Base-by-base conservation (phyloP, 2,329 filamentous ascomycete species). In the Exophiala viscosa region DNA sequence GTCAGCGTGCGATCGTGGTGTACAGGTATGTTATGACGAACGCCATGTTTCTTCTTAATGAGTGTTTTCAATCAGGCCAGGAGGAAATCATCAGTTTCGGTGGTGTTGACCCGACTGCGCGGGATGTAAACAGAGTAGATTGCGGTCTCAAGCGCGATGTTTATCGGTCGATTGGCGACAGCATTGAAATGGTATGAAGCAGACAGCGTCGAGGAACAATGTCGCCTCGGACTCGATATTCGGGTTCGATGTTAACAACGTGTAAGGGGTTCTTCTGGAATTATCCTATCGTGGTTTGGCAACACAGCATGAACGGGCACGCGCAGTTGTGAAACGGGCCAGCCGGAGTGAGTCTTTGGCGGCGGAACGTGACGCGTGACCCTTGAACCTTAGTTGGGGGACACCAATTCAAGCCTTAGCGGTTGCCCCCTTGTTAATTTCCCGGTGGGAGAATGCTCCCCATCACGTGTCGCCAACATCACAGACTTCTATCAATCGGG, bases 11-110 rank as follows among this genome's bases (percentile, higher is more conserved):
- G n/a, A 32, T 34, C n/a, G 7, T 38, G 31, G 17, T 42, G 23
- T 33, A 44, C 10, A 14, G 18, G 32, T n/a, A 17, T n/a, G 39
- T 34, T 23, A 18, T 14, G 18, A 53, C 56, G 10, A 44, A 59
- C 56, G 56, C 56, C 56, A 59, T 59, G 41, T 39, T 51, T 35
- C 38, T 33, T 13, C 40, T 43, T 10, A 23, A 45, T 33, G 14
- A 44, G 40, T 18, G 33, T 48, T 54, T 20, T 56, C 53, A 56
- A 52, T 59, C 56, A 17, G 56, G 56, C 56, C 56, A 59, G 35
- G 47, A 43, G 47, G 53, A 56, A 36, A 53, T 50, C 56, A 59
- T 59, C 53, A 54, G 56, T 45, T 45, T 42, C 9, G 43, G 17
- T 28, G 23, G 31, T 28, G 33, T 36, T 20, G 47, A 38, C 52